A percentile compares a stretch with the other conserved stretches of the same genome.
phyloP scores from a whole-genome alignment of 2,329 filamentous ascomycete species.

The Hymenoscyphus salicellus region DNA sequence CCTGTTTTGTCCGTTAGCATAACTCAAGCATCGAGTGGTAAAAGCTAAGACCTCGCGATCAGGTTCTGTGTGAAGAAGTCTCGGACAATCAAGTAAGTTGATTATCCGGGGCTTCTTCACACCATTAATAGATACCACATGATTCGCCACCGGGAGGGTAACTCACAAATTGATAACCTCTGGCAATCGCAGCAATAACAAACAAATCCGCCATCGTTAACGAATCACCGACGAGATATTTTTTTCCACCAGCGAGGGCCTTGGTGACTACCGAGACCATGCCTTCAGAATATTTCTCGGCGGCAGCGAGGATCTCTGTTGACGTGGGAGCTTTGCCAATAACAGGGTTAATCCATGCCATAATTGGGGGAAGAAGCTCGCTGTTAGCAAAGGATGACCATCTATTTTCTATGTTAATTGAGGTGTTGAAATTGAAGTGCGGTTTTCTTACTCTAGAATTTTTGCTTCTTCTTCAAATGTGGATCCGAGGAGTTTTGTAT shows the following conservation, averaged over 20 bases:
- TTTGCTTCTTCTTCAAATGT: slow-evolving; percentile 24
- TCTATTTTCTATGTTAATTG: slow-evolving; percentile 7
- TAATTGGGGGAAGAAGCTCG: slow-evolving; percentile 27
- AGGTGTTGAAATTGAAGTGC: neutral
- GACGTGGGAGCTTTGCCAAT: slow-evolving; percentile 22
- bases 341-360: slow-evolving; percentile 27
- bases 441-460: slow-evolving; percentile 14
- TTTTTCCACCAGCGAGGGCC: slow-evolving; percentile 19
- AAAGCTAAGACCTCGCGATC: too few species aligned
- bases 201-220: slow-evolving; percentile 26
- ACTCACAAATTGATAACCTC: slow-evolving; percentile 26
- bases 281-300: slow-evolving; percentile 21
- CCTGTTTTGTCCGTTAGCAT: slow-evolving; percentile 10
- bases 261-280: slow-evolving; percentile 23
- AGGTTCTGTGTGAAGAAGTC: too few species aligned
- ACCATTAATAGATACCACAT: too few species aligned
- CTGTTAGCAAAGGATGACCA: slow-evolving; percentile 27
- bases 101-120: too few species aligned
- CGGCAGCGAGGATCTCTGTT: slow-evolving; percentile 22
- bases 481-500: slow-evolving; percentile 21
- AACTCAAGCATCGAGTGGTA: too few species aligned
- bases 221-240: slow-evolving; percentile 21
- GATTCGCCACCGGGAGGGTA: neutral
- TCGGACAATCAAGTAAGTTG: too few species aligned
- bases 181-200: slow-evolving; percentile 23